These are phyloP conservation scores for Cercophora scortea DNA, from an alignment of 495 filamentous ascomycete species.

Conservation along the genomic window DNA sequence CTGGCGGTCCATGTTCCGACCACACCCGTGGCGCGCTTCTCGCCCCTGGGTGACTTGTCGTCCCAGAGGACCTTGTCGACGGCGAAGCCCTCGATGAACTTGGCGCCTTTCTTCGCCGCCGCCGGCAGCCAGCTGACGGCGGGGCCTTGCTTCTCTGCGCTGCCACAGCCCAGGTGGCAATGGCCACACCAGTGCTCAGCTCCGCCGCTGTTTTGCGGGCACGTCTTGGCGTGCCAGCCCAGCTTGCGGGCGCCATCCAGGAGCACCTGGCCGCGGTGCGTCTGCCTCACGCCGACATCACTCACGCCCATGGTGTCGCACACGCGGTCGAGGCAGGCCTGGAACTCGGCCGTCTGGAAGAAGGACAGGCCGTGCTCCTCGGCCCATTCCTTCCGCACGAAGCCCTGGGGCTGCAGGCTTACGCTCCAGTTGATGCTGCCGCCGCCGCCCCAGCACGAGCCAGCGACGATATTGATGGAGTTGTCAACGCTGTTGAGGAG, in stretches of 20 bases:
- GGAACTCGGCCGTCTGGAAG: slow-evolving; percentile 69
- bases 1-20: slow-evolving; percentile 66
- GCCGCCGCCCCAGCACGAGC: slow-evolving; percentile 76
- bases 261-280: slow-evolving; percentile 56
- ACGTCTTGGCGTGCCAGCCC: slow-evolving; percentile 60
- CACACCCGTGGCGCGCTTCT: slow-evolving; percentile 58
- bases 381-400: slow-evolving; percentile 78
- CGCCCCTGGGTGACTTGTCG: slow-evolving; percentile 22
- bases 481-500: slow-evolving; percentile 53
- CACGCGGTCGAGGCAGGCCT: slow-evolving; percentile 63
- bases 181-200: slow-evolving; percentile 68
- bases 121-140: slow-evolving; percentile 70
- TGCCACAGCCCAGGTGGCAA: slow-evolving; percentile 69
- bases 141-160: slow-evolving; percentile 68
- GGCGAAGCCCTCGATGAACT: slow-evolving; percentile 72
- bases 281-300: slow-evolving; percentile 56
- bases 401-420: slow-evolving; percentile 72
- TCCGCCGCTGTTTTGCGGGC: slow-evolving; percentile 74
- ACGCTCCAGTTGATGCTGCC: slow-evolving; percentile 87
- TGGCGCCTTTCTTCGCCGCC: slow-evolving; percentile 64
- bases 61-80: slow-evolving; percentile 63
- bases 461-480: slow-evolving; percentile 54
- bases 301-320: slow-evolving; percentile 48
- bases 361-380: slow-evolving; percentile 57
- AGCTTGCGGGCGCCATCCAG: slow-evolving; percentile 69